Evolutionary conservation across 805 yeast species (phyloP).

Genomic region (Pichia insulana): DNA sequence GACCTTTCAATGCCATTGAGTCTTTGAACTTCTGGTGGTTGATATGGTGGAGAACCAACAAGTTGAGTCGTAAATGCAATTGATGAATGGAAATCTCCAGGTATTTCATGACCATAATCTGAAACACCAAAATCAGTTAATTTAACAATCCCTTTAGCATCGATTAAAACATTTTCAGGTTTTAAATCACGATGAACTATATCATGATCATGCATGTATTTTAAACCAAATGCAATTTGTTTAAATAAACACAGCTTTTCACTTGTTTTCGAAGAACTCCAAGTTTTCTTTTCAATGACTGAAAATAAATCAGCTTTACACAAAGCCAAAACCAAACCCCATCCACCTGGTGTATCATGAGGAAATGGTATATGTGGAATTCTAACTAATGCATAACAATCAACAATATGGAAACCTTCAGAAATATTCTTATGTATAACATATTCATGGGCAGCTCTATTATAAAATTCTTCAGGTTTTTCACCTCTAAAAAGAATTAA

Average conservation of each 20-base stretch:
- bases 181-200: conserved; percentile 92
- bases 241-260: conserved; percentile 69
- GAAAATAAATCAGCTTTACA: conserved; percentile 55
- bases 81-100: conserved; percentile 42
- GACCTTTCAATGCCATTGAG: conserved; percentile 32
- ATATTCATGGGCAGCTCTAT: conserved; percentile 62
- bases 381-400: conserved; percentile 46
- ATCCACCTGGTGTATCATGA: conserved; percentile 48
- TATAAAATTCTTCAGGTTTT: conserved; percentile 62
- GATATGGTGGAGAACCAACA: conserved; percentile 81
- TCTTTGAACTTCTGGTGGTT: conserved; percentile 71
- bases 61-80: conserved; percentile 37
- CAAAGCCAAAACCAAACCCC: conserved; percentile 71
- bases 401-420: conserved; percentile 54
- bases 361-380: conserved; percentile 56
- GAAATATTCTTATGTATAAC: conserved; percentile 51
- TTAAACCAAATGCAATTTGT: conserved; percentile 58
- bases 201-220: conserved; percentile 61
- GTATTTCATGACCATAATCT: conserved; percentile 53
- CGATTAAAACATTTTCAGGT: conserved; percentile 82
- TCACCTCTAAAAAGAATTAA: conserved; percentile 57
- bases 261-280: conserved; percentile 41
- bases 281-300: conserved; percentile 49
- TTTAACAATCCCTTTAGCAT: conserved; percentile 48
- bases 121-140: conserved; percentile 93